A percentile compares a stretch with the other conserved stretches of the same genome.
Evolutionary conservation across 2,329 filamentous ascomycete genomes (phyloP).

Genomic region (Chalaropsis thielavioides): DNA sequence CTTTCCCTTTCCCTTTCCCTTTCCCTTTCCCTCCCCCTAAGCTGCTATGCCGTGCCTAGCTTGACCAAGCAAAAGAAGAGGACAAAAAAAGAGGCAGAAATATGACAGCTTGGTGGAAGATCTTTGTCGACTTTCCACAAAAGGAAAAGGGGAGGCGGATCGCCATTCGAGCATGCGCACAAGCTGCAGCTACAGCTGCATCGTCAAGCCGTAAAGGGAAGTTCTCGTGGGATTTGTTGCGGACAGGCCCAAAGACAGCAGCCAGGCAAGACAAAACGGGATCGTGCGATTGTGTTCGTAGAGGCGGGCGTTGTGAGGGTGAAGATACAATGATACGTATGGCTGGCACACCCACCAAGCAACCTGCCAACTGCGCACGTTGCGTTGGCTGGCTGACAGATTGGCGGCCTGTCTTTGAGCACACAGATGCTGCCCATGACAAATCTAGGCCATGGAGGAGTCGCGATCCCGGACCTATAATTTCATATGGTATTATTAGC

Average conservation of each 20-base stretch:
- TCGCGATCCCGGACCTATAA: neutral
- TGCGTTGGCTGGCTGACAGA: neutral
- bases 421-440: neutral
- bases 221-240: too few relatives aligned
- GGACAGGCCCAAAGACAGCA: too few relatives aligned
- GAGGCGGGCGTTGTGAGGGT: too few relatives aligned
- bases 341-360: too few relatives aligned
- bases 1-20: too few relatives aligned
- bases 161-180: neutral
- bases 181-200: neutral
- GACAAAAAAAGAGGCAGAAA: neutral
- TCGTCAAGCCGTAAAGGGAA: neutral
- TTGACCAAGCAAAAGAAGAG: neutral
- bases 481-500: neutral
- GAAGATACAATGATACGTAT: too few relatives aligned
- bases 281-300: too few relatives aligned
- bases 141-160: neutral
- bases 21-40: too few relatives aligned
- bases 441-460: neutral
- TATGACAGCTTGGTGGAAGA: conserved; percentile 1
- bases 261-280: too few relatives aligned
- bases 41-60: neutral
- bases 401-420: neutral
- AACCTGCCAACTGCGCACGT: neutral
- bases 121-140: neutral